These are phyloP conservation scores for Tulasnella sp. DNA, from an alignment of 768 basidiomycete genomes.

Conservation along the genomic window DNA sequence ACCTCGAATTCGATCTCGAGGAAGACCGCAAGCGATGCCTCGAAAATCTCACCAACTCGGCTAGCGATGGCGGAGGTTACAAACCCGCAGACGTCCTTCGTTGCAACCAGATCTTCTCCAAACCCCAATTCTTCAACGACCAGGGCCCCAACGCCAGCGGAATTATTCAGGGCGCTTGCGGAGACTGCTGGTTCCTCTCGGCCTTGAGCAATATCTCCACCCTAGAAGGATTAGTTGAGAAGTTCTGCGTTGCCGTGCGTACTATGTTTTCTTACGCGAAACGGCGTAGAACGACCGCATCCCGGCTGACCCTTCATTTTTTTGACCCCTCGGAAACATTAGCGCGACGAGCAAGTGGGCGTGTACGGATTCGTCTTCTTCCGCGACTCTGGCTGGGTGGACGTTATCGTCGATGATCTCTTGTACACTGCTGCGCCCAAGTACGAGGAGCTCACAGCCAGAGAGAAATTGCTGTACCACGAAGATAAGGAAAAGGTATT, in stretches of 20 bases:
- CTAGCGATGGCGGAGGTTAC: conserved; percentile 36
- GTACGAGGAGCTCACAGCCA: conserved; percentile 52
- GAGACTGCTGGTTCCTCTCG: conserved; percentile 60
- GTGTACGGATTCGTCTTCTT: conserved; percentile 65
- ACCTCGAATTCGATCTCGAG: conserved; percentile 60
- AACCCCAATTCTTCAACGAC: conserved; percentile 55
- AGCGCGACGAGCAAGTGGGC: conserved; percentile 58
- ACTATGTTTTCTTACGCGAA: neutral
- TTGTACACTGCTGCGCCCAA: conserved; percentile 57
- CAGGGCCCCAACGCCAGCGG: conserved; percentile 48
- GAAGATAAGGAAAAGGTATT: conserved; percentile 49
- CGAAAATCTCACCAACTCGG: conserved; percentile 45
- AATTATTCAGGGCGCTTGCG: conserved; percentile 55
- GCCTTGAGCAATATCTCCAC: conserved; percentile 57
- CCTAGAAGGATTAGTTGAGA: conserved; percentile 52
- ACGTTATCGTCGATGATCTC: conserved; percentile 60
- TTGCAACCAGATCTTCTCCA: conserved; percentile 57
- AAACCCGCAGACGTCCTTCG: conserved; percentile 51
- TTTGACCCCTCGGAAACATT: neutral
- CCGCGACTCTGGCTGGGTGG: conserved; percentile 56
- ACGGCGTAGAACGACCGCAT: neutral
- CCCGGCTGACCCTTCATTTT: neutral
- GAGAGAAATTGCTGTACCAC: conserved; percentile 55
- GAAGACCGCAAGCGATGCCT: conserved; percentile 50
- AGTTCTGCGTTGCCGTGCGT: conserved; percentile 56